These are phyloP conservation scores for Staphylotrichum tortipilum DNA, from an alignment of 495 filamentous ascomycete species.

Conservation along the genomic window DNA sequence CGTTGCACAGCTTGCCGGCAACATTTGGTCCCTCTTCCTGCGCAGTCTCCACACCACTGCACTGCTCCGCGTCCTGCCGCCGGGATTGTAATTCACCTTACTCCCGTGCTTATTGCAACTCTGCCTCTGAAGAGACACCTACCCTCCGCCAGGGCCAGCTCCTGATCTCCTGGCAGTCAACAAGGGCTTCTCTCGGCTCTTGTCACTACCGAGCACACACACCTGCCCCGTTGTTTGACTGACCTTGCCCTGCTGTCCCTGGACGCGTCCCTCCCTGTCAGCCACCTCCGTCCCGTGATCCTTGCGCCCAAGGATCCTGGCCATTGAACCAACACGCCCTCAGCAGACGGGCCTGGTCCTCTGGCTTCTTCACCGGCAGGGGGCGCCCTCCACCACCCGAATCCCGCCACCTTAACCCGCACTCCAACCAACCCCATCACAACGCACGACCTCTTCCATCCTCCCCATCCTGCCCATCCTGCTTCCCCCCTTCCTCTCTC, in stretches of 20 bases:
- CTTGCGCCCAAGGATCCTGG: constrained; percentile 26
- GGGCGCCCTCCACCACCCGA: constrained; percentile 23
- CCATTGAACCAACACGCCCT: constrained; percentile 5
- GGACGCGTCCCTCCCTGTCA: neutral
- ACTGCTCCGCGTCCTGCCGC: too few species aligned
- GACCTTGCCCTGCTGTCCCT: constrained; percentile 1
- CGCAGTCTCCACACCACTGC: too few species aligned
- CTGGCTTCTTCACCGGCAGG: constrained; percentile 13
- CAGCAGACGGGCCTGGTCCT: constrained; percentile 3
- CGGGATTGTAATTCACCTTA: too few species aligned
- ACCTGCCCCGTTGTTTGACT: too few species aligned
- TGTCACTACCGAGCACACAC: too few species aligned
- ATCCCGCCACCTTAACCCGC: neutral
- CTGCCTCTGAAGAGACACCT: too few species aligned
- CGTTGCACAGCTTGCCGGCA: too few species aligned
- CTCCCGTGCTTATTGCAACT: too few species aligned
- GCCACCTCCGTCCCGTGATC: constrained; percentile 8
- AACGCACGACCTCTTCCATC: neutral
- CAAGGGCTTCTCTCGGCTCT: neutral
- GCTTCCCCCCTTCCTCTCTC: too few species aligned
- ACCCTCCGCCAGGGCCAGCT: too few species aligned
- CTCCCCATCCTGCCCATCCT: neutral
- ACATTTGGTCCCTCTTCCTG: too few species aligned
- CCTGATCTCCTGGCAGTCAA: neutral
- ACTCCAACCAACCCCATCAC: neutral